Evolutionary conservation across 768 basidiomycete species (phyloP).

Genomic region (Saitozyma podzolica): DNA sequence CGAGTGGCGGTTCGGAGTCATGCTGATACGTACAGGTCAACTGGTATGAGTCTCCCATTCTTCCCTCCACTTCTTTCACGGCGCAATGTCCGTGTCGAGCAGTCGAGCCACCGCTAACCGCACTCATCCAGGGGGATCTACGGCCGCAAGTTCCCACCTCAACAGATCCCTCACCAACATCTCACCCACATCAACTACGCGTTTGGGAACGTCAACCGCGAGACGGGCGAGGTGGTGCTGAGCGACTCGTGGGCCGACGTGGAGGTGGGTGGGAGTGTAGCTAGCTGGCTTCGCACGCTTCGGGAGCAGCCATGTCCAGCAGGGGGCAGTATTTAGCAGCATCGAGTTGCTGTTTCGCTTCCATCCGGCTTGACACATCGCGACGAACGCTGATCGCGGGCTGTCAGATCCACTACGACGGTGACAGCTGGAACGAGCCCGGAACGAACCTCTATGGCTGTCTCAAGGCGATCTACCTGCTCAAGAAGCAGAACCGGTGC

Average conservation of each 20-base stretch:
- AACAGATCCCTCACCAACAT: conserved; percentile 74
- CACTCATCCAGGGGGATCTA: conserved; percentile 74
- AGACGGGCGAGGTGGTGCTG: conserved; percentile 80
- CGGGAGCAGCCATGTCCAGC: too few relatives aligned
- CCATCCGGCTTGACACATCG: too few relatives aligned
- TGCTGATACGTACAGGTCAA: conserved; percentile 32
- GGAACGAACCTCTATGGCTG: conserved; percentile 94
- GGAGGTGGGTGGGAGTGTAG: conserved; percentile 52
- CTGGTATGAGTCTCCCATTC: conserved; percentile 20
- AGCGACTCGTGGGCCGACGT: conserved; percentile 95
- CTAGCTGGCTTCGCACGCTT: background rate
- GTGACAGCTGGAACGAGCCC: conserved; percentile 89
- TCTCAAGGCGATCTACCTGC: conserved; percentile 85
- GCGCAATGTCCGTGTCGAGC: background rate
- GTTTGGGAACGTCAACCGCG: conserved; percentile 82
- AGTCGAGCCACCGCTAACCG: background rate
- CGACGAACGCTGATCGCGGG: background rate
- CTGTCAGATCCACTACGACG: conserved; percentile 81
- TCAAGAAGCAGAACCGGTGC: conserved; percentile 79
- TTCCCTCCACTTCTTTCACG: background rate
- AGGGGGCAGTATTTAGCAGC: too few relatives aligned
- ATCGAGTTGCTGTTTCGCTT: too few relatives aligned
- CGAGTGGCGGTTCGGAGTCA: background rate
- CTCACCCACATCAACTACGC: conserved; percentile 92
- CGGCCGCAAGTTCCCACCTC: conserved; percentile 85